Conservation (phyloP, 2,329 filamentous ascomycete species). For the Microcera coccophila region DNA sequence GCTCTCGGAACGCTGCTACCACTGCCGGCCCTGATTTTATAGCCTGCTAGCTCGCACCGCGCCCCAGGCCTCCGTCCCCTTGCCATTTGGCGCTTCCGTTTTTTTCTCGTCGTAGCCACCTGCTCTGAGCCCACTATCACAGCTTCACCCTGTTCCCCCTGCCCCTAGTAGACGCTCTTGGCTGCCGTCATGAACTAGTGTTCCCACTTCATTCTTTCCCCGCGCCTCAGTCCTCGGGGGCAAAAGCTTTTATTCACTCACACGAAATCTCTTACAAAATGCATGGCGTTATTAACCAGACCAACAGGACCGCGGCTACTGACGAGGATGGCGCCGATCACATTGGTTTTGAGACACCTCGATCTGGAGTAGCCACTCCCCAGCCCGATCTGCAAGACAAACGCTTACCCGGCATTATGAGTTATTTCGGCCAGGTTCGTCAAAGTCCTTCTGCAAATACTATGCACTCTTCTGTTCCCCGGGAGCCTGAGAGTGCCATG, state of each 20-base stretch:
- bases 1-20: constrained; percentile 28
- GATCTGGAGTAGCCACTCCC: constrained; percentile 87
- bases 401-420: constrained; percentile 91
- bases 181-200: constrained; percentile 41
- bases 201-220: constrained; percentile 33
- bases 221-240: constrained; percentile 26
- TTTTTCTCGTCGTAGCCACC: constrained; percentile 33
- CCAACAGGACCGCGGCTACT: constrained; percentile 50
- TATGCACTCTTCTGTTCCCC: constrained; percentile 35
- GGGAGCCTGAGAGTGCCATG: constrained; percentile 34
- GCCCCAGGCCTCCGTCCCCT: constrained; percentile 23
- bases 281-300: constrained; percentile 49
- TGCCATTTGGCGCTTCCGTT: constrained; percentile 23
- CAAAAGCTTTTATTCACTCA: constrained; percentile 29
- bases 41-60: constrained; percentile 23
- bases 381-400: constrained; percentile 93
- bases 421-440: constrained; percentile 99
- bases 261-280: constrained; percentile 33
- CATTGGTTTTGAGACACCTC: constrained; percentile 79
- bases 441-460: constrained; percentile 62
- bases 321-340: constrained; percentile 73
- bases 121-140: constrained; percentile 25
- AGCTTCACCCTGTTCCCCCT: constrained; percentile 24
- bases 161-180: constrained; percentile 32
- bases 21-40: constrained; percentile 12